A percentile compares a stretch with the other conserved stretches of the same genome.
These are phyloP conservation scores for Zhuliangozyma parablackwelliae DNA, from an alignment of 1,139 yeast genomes.

Conservation along the genomic window DNA sequence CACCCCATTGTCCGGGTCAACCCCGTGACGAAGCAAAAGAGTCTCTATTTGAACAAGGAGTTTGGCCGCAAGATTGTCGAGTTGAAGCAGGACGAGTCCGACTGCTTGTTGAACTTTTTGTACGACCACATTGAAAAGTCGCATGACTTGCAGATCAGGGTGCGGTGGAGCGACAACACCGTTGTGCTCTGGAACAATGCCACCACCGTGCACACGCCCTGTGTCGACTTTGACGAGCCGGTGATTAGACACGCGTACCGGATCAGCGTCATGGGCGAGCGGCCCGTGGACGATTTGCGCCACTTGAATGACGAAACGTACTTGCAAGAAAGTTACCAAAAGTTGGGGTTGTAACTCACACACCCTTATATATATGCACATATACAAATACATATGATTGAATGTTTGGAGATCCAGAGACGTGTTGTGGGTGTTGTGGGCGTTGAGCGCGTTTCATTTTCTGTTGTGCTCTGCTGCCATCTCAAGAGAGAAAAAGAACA, in stretches of 20 bases:
- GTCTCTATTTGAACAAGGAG: constrained; percentile 21
- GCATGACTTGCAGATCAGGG: constrained; percentile 54
- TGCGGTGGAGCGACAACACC: constrained; percentile 49
- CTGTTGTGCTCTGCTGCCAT: too few relatives aligned
- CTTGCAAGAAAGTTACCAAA: constrained; percentile 10
- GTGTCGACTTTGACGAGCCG: constrained; percentile 20
- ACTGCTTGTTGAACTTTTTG: constrained; percentile 19
- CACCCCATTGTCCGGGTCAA: constrained; percentile 25
- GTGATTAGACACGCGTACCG: constrained; percentile 21
- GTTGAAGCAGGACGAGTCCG: constrained; percentile 25
- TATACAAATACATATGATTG: too few relatives aligned
- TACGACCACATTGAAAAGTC: constrained; percentile 24
- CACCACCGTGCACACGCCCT: constrained; percentile 19
- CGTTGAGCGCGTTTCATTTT: too few relatives aligned
- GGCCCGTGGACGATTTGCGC: constrained; percentile 19
- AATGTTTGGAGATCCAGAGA: too few relatives aligned
- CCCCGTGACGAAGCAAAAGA: constrained; percentile 23
- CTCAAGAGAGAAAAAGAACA: too few relatives aligned
- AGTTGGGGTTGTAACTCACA: constrained; percentile 4
- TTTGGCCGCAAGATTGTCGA: constrained; percentile 24
- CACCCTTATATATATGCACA: too few relatives aligned
- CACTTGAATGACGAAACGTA: constrained; percentile 16
- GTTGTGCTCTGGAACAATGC: constrained; percentile 24
- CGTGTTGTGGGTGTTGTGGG: too few relatives aligned
- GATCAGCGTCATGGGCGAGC: constrained; percentile 22